These are phyloP conservation scores for Albugo laibachii DNA, from an alignment of 352 stramenopile species.

Conservation along the genomic window DNA sequence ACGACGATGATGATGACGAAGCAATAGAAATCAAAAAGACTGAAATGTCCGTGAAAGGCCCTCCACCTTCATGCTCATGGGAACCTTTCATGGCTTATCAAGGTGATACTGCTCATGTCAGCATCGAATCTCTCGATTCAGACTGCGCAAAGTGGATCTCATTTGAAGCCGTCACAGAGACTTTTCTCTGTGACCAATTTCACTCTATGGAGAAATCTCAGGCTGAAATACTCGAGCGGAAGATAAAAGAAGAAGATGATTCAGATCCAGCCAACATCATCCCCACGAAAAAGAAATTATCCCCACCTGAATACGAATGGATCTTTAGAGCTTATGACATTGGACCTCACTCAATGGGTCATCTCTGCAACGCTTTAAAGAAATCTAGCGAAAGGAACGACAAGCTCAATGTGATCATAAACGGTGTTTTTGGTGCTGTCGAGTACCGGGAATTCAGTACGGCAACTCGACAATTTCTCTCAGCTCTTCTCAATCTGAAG, in stretches of 20 bases:
- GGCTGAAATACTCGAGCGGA: not conserved
- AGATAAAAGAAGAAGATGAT: not conserved
- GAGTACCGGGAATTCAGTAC: constrained; percentile 29
- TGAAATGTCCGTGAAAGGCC: not conserved
- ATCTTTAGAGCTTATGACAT: constrained; percentile 39
- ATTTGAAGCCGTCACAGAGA: not conserved
- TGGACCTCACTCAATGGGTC: constrained; percentile 21
- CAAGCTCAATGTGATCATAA: constrained; percentile 15
- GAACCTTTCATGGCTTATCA: constrained; percentile 14
- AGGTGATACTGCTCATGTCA: constrained; percentile 21
- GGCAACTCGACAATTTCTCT: constrained; percentile 16
- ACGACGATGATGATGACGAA: constrained; percentile 6
- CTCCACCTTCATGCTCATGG: not conserved
- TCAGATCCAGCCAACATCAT: not conserved
- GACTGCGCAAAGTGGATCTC: not conserved
- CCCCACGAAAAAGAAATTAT: not conserved
- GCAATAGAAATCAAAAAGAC: constrained; percentile 4
- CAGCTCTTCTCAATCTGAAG: constrained; percentile 2
- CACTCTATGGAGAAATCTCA: not conserved
- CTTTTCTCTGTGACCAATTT: too few species aligned
- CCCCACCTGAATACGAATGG: constrained; percentile 15
- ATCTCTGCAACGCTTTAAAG: constrained; percentile 9
- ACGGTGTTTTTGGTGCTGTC: constrained; percentile 26
- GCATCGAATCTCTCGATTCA: constrained; percentile 1
- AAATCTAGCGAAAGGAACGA: constrained; percentile 1